Base-by-base conservation (phyloP, 495 filamentous ascomycete genomes). In the Daldinia caldariorum region DNA sequence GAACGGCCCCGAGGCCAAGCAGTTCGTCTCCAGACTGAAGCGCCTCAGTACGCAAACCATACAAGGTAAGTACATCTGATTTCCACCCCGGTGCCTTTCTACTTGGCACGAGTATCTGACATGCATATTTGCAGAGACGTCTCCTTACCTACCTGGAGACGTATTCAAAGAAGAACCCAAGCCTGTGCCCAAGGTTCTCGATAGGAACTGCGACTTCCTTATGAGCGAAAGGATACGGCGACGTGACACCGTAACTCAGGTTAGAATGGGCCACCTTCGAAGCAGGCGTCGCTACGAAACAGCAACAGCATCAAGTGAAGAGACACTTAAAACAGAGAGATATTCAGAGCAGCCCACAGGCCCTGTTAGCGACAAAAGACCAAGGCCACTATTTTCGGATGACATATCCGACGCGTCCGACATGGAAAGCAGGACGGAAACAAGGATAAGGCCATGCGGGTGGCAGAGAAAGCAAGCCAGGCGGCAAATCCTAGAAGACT, bases 21-120 rank as follows among this genome's bases (percentile, higher is more conserved):
- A 70, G 10, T 78, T 83, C 56, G 71, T 76, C n/a, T 77, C 77
- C 14, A 70, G 45, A 58, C 37, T 82, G 35, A 74, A 77, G 50
- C 66, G 67, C 37, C 22, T 79, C 14, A 77, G 74, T 51, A 67
- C 53, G 4, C 12, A 50, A 12, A 37, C 63, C 41, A 13, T 26
- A 0, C 56, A 63, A 45, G 66, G 72, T 59, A 66, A 45, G 35
- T 64, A 16, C 26, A 37, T 39, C 53, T 16, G 14, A 20, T 29
- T 13, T 38, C 31, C 13, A 16, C 9, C n/a, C n/a, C 2, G 7
- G 39, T 55, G n/a, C 22, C 38, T 5, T n/a, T 16, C 31, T 47
- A 10, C 5, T 9, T 4, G 18, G 29, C 45, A 39, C 6, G 14
- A 22, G 26, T 43, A 13, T 29, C 61, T 68, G 34, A 63, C 61